Evolutionary conservation across 768 basidiomycete species (phyloP).

Genomic region (Mycena leptocephala): DNA sequence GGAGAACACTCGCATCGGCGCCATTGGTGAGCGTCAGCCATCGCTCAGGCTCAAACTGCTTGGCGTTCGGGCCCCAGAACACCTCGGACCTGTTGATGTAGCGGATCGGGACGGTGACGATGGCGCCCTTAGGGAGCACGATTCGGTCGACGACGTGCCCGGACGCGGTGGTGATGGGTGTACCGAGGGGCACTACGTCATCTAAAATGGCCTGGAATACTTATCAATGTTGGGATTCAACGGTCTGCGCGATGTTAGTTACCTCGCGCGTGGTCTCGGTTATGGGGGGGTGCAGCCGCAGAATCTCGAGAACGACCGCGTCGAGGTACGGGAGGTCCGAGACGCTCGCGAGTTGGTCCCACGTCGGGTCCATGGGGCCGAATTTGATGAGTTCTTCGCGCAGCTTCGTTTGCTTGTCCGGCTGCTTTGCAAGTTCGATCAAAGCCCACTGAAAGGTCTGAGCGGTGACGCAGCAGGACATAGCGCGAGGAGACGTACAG

Average conservation of each 20-base stretch:
- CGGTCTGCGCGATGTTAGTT: too few relatives aligned
- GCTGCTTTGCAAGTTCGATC: conserved; percentile 52
- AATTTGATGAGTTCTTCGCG: conserved; percentile 48
- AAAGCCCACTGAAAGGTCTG: conserved; percentile 48
- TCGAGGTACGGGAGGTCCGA: conserved; percentile 56
- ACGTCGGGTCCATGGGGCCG: conserved; percentile 49
- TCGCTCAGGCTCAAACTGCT: conserved; percentile 59
- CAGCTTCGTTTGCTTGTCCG: conserved; percentile 47
- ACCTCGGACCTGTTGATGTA: conserved; percentile 55
- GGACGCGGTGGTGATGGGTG: conserved; percentile 41
- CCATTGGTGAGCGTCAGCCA: conserved; percentile 57
- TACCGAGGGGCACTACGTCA: conserved; percentile 54
- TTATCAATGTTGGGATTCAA: too few relatives aligned
- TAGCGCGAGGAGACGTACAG: neutral
- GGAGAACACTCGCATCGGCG: conserved; percentile 26
- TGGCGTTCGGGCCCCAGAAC: conserved; percentile 63
- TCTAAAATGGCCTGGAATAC: conserved; percentile 51
- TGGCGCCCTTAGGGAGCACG: conserved; percentile 56
- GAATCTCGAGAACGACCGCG: conserved; percentile 56
- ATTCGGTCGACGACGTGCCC: conserved; percentile 49
- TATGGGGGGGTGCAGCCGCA: conserved; percentile 55
- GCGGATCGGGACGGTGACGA: conserved; percentile 56
- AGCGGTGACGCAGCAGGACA: neutral
- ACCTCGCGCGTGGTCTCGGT: conserved; percentile 50
- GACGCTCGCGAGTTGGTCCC: conserved; percentile 56